Evolutionary conservation across 306 rosid genomes (phyloP), one percentile per base, ranked within the genome.

Genomic region (Begonia masoniana): DNA sequence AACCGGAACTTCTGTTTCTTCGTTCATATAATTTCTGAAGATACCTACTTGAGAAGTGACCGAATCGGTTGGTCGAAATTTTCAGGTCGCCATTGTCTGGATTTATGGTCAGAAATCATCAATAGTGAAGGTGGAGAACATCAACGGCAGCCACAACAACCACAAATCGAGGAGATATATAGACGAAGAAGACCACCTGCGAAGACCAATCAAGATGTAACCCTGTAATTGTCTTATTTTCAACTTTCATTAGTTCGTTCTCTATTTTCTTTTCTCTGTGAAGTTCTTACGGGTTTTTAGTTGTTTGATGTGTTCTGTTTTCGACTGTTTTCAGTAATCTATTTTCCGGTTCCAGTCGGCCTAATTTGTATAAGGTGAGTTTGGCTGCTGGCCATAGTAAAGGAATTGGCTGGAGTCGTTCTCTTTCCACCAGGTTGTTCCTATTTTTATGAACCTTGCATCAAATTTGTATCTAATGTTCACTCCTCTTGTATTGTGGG

Each of bases 321-420:
- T 31, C 39, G 39, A 31, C 39, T 0, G 4, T 31, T 26, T 31
- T 31, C 39, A 31, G 39, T 31, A 5, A 31, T 31, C 39, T 3
- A 3, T 4, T 71, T 23, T 39, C 39, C 41, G 61, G 66, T 60
- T 47, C 66, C 3, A 48, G 23, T 48, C 61, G 61, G 7, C 64
- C 43, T 36, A 57, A 19, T n/a, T 41, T 68, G 55, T 35, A 19
- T 50, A 75, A 94, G 55, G 68, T 48, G 24, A 83, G 88, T 68
- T 63, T 91, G 54, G 92, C 61, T 21, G 71, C 76, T 12, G 87
- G 53, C 42, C 66, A 16, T 1, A 62, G 15, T 52, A 81, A 81
- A 56, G 69, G 95, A 63, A 75, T 81, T 55, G 85, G 96, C 74
- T 91, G 99, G 96, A 86, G 72, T 41, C 92, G 97, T 15, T 62